Evolutionary conservation across 179 eudicot species (phyloP).

Genomic region (Amaranthus tricolor): DNA sequence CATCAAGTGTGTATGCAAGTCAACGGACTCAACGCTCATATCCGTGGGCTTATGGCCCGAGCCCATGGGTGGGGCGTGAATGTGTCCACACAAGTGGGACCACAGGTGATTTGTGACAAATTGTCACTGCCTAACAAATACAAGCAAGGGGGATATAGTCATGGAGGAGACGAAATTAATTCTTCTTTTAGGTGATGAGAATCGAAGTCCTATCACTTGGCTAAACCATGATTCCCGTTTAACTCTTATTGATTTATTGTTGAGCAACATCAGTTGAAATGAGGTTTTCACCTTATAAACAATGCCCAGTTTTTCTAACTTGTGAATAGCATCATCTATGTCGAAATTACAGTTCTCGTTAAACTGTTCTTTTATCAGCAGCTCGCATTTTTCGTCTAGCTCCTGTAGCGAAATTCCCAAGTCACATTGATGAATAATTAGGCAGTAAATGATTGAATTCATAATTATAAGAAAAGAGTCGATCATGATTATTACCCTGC

Average conservation of each 20-base stretch:
- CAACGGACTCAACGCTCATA: too few relatives aligned
- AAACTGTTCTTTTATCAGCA: constrained; percentile 32
- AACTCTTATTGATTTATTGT: not conserved
- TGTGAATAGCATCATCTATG: constrained; percentile 40
- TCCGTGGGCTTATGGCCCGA: too few relatives aligned
- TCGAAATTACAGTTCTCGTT: constrained; percentile 39
- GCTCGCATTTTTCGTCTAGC: constrained; percentile 38
- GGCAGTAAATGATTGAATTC: not conserved
- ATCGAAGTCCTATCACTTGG: not conserved
- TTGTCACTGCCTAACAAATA: too few relatives aligned
- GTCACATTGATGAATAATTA: not conserved
- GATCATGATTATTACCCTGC: constrained; percentile 19
- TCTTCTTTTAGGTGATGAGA: too few relatives aligned
- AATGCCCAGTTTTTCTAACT: constrained; percentile 36
- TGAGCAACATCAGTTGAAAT: too few relatives aligned
- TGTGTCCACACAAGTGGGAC: too few relatives aligned
- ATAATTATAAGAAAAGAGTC: not conserved
- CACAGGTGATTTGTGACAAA: too few relatives aligned
- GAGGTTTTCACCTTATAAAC: constrained; percentile 27
- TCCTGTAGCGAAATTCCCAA: constrained; percentile 24
- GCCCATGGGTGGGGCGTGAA: too few relatives aligned
- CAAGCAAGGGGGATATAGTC: too few relatives aligned
- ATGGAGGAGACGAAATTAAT: too few relatives aligned
- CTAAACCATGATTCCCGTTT: not conserved
- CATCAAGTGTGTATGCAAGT: too few relatives aligned